Conservation (phyloP, 2,329 filamentous ascomycete species). For the Cladophialophora psammophila region DNA sequence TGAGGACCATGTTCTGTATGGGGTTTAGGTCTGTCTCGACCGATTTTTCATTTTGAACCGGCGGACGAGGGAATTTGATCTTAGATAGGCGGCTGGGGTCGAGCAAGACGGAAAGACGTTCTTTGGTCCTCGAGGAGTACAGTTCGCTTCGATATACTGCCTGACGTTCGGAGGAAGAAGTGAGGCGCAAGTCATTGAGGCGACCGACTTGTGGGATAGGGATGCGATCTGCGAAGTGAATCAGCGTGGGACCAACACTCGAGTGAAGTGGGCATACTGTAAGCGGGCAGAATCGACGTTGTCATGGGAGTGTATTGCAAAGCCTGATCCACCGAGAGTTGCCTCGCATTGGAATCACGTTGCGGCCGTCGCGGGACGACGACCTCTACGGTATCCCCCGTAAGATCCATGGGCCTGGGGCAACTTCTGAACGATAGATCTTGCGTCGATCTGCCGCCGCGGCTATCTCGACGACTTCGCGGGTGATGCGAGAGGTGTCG, state of each 20-base stretch:
- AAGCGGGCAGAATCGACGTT: constrained; percentile 52
- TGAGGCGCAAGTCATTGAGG: constrained; percentile 27
- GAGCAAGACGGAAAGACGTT: constrained; percentile 30
- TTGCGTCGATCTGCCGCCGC: background rate
- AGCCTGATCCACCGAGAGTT: constrained; percentile 56
- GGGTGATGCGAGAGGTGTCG: background rate
- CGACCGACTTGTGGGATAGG: constrained; percentile 35
- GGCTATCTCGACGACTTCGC: background rate
- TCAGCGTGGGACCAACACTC: constrained; percentile 3
- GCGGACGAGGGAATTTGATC: constrained; percentile 34
- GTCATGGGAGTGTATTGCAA: constrained; percentile 59
- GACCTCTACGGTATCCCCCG: constrained; percentile 47
- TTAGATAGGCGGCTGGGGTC: constrained; percentile 33
- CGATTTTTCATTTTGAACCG: constrained; percentile 23
- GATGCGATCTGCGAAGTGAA: constrained; percentile 34
- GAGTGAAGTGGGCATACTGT: constrained; percentile 43
- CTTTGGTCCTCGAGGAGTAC: constrained; percentile 28
- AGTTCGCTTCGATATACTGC: constrained; percentile 26
- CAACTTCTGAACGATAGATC: constrained; percentile 16
- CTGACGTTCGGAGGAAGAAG: constrained; percentile 30
- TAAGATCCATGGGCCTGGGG: background rate
- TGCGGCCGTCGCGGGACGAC: constrained; percentile 43
- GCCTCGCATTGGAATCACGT: constrained; percentile 34
- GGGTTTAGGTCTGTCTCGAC: constrained; percentile 28
- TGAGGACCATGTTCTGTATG: constrained; percentile 35